Percentiles rank a stretch among this genome's conserved stretches.
Conservation (phyloP, 179 eudicot genomes). For the Drosera spatulata region DNA sequence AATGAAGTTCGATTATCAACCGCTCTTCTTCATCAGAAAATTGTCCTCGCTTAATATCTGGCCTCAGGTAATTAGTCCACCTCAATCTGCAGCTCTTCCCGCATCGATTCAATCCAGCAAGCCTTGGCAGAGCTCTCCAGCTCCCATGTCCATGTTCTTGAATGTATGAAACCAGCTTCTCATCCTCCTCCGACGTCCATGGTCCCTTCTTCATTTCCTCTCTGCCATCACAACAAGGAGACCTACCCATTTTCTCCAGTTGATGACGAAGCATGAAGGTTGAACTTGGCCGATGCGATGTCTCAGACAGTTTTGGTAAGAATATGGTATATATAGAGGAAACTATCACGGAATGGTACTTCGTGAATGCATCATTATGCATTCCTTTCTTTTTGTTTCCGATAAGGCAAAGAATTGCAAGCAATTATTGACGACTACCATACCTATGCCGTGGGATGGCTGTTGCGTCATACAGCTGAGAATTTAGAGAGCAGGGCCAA, state of each 20-base stretch:
- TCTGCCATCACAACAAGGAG: constrained; percentile 32
- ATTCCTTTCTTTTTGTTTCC: no score
- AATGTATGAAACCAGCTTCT: constrained; percentile 35
- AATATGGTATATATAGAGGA: no score
- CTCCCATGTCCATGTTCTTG: constrained; percentile 49
- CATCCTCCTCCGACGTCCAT: constrained; percentile 62
- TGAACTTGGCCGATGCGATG: background rate
- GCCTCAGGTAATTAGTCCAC: constrained; percentile 61
- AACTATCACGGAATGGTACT: no score
- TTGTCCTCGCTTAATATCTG: constrained; percentile 51
- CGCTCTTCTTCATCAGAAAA: constrained; percentile 55
- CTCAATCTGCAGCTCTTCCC: constrained; percentile 63
- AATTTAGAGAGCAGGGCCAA: no score
- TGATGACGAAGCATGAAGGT: background rate
- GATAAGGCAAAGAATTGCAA: no score
- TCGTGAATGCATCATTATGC: no score
- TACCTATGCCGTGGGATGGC: no score
- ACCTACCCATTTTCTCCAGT: constrained; percentile 28
- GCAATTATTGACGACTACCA: no score
- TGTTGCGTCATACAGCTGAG: no score
- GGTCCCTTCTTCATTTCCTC: constrained; percentile 60
- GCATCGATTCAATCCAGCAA: constrained; percentile 48
- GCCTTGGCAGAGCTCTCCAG: constrained; percentile 64
- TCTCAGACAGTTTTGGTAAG: no score
- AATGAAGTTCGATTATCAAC: constrained; percentile 54